Evolutionary conservation across 257 asterid species (phyloP).

Genomic region (Nemophila menziesii): DNA sequence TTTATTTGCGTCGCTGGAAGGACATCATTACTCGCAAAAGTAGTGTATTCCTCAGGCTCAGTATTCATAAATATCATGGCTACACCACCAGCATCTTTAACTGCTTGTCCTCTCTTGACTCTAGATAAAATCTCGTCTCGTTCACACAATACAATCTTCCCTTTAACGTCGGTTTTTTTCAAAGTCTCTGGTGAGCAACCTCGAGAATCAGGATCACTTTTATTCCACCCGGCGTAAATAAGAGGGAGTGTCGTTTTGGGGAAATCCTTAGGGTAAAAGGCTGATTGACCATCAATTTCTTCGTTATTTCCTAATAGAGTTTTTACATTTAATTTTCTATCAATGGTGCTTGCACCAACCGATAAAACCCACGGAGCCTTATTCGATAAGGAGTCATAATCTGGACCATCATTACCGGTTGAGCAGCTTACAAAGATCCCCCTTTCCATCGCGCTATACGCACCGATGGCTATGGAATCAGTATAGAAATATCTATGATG

Average conservation of each 20-base stretch:
- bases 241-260: conserved; percentile 12
- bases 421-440: conserved; percentile 36
- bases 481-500: not conserved
- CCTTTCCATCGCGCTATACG: conserved; percentile 28
- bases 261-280: conserved; percentile 21
- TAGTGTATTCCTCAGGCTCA: conserved; percentile 5
- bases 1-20: conserved; percentile 20
- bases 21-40: conserved; percentile 12
- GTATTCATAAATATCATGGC: conserved; percentile 30
- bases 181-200: conserved; percentile 14
- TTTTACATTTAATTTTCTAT: conserved; percentile 23
- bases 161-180: conserved; percentile 14
- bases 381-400: not conserved
- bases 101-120: conserved; percentile 20
- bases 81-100: conserved; percentile 30
- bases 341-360: conserved; percentile 40
- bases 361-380: conserved; percentile 41
- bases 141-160: conserved; percentile 36
- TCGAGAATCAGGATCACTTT: conserved; percentile 6
- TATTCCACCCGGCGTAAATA: conserved; percentile 16
- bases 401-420: conserved; percentile 23
- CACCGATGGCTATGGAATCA: conserved; percentile 21
- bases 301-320: conserved; percentile 22
- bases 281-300: conserved; percentile 20
- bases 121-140: not conserved